Evolutionary conservation across 1,284 basidiomycete species (phyloP).

Genomic region (Rhodotorula sp.): DNA sequence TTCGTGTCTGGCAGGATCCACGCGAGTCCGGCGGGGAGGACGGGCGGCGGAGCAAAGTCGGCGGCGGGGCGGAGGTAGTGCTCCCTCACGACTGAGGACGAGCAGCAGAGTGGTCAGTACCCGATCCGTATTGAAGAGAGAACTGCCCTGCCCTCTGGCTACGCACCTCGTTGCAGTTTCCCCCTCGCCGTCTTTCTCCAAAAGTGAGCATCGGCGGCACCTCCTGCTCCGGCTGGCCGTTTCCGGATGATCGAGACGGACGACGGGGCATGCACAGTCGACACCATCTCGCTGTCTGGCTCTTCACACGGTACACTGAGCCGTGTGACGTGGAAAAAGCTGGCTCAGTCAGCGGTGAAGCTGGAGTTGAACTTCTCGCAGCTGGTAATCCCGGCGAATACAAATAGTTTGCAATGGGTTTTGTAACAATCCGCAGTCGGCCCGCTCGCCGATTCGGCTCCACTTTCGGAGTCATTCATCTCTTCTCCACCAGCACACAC

Average conservation of each 20-base stretch:
- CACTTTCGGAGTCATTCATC: too few relatives aligned
- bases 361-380: too few relatives aligned
- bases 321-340: too few relatives aligned
- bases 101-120: neutral
- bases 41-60: constrained; percentile 77
- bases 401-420: too few relatives aligned
- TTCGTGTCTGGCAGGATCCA: constrained; percentile 94
- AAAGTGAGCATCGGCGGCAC: constrained; percentile 15
- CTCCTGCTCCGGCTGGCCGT: constrained; percentile 17
- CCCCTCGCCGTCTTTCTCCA: constrained; percentile 79
- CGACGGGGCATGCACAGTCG: neutral
- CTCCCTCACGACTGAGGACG: constrained; percentile 74
- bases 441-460: too few relatives aligned
- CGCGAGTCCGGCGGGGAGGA: constrained; percentile 54
- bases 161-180: constrained; percentile 84
- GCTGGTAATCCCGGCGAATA: too few relatives aligned
- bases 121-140: neutral
- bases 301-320: too few relatives aligned
- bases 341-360: too few relatives aligned
- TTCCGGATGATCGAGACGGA: constrained; percentile 25
- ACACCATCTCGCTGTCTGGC: neutral
- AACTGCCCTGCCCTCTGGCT: neutral
- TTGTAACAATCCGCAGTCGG: too few relatives aligned
- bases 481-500: too few relatives aligned
- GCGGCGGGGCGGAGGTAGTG: constrained; percentile 92